Percentiles rank a stretch among this genome's conserved stretches.
phyloP scores from a whole-genome alignment of 2,329 filamentous ascomycete genomes.

The Sporothrix protearum region DNA sequence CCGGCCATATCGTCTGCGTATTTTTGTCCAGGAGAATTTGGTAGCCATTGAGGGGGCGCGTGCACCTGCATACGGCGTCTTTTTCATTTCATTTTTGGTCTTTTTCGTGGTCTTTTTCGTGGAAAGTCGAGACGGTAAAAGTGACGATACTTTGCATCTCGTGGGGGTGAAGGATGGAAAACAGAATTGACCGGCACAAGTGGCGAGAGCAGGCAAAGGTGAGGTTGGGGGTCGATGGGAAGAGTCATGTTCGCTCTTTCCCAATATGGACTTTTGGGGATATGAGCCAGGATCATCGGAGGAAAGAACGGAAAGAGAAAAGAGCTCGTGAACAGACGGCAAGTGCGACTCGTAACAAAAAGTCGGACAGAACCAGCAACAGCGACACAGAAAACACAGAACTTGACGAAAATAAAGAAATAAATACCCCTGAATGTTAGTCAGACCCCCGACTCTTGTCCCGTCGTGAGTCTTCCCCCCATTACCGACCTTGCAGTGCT shows the following conservation, averaged over 20 bases:
- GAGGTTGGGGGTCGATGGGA: constrained; percentile 2
- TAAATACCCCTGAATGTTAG: neutral
- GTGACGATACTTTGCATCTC: constrained; percentile 6
- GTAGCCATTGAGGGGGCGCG: neutral
- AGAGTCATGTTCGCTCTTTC: constrained; percentile 12
- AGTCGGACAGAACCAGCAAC: neutral
- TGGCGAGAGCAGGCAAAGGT: neutral
- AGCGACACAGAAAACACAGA: neutral
- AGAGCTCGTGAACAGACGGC: neutral
- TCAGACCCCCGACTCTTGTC: neutral
- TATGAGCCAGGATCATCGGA: no score
- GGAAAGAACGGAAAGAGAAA: neutral
- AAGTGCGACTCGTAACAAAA: neutral
- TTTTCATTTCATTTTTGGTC: neutral
- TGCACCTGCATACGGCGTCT: constrained; percentile 18
- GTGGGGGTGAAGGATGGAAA: neutral
- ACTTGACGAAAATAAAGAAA: no score
- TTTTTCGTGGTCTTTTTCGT: neutral
- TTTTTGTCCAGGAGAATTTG: neutral
- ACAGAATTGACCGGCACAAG: neutral
- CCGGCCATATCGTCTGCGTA: neutral
- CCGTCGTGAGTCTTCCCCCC: neutral
- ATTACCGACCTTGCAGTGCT: neutral
- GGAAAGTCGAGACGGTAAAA: neutral
- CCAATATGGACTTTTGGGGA: neutral